Percentiles rank a stretch among this genome's conserved stretches.
phyloP scores from a whole-genome alignment of 495 filamentous ascomycete species.

The Lindgomyces ingoldianus region DNA sequence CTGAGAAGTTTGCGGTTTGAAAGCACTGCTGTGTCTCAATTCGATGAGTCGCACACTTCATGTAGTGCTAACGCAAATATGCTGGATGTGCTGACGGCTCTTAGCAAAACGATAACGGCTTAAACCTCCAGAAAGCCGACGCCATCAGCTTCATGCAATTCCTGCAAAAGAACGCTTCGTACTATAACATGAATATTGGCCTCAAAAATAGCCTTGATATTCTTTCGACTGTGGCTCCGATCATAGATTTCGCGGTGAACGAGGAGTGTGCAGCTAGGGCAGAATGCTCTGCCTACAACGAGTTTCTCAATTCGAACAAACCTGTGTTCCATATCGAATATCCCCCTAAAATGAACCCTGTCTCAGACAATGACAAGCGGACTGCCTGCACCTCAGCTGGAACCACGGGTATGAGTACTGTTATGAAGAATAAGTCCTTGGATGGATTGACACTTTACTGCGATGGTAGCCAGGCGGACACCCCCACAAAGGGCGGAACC shows the following conservation, averaged over 20 bases:
- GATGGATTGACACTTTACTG: slow-evolving; percentile 26
- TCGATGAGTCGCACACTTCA: too few species aligned
- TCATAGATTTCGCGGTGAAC: slow-evolving; percentile 68
- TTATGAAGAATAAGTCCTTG: slow-evolving; percentile 23
- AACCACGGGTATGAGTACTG: slow-evolving; percentile 23
- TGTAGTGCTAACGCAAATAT: too few species aligned
- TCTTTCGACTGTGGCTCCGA: slow-evolving; percentile 53
- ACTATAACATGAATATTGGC: slow-evolving; percentile 55
- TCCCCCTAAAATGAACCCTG: slow-evolving; percentile 19
- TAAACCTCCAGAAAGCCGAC: slow-evolving; percentile 56
- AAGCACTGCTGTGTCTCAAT: too few species aligned
- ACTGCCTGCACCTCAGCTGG: slow-evolving; percentile 18
- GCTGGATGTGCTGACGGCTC: slow-evolving; percentile 10
- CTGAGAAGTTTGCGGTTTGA: too few species aligned
- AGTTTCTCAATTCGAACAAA: slow-evolving; percentile 60
- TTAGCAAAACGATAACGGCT: slow-evolving; percentile 52
- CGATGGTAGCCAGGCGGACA: slow-evolving; percentile 27
- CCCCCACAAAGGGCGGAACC: slow-evolving; percentile 21
- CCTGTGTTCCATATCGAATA: slow-evolving; percentile 79
- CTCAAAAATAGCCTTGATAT: slow-evolving; percentile 68
- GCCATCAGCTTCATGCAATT: slow-evolving; percentile 60
- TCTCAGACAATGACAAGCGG: neutral
- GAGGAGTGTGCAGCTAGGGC: slow-evolving; percentile 64
- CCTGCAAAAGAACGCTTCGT: slow-evolving; percentile 55
- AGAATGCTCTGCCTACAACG: slow-evolving; percentile 57